Evolutionary conservation across 139 green algal species (phyloP).

Genomic region (Pleodorina starrii): DNA sequence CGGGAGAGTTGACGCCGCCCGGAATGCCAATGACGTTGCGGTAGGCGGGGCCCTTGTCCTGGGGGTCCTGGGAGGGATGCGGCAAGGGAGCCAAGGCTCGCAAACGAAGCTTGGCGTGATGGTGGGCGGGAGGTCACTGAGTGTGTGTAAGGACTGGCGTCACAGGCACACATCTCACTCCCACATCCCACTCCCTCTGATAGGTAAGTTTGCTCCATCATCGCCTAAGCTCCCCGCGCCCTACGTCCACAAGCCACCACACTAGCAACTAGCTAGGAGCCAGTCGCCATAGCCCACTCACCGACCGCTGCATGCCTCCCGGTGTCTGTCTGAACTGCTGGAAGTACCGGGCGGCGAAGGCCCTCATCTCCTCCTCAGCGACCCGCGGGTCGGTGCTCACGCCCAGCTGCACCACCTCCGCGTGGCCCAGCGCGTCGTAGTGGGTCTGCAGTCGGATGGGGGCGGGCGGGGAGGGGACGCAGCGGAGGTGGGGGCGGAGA

Average conservation of each 20-base stretch:
- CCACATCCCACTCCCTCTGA: too few species aligned
- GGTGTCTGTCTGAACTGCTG: conserved; percentile 76
- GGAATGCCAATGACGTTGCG: conserved; percentile 91
- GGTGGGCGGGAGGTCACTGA: too few species aligned
- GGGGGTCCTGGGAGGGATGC: conserved; percentile 72
- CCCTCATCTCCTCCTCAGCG: conserved; percentile 45
- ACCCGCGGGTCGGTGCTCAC: conserved; percentile 41
- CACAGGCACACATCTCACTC: too few species aligned
- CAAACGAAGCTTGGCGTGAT: background rate
- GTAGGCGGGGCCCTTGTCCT: conserved; percentile 82
- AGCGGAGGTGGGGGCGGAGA: background rate
- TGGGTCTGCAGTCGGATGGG: conserved; percentile 58
- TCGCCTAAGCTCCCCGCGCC: too few species aligned
- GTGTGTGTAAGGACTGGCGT: too few species aligned
- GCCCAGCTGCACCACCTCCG: conserved; percentile 82
- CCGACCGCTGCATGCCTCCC: conserved; percentile 57
- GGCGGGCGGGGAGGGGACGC: background rate
- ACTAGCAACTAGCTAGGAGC: too few species aligned
- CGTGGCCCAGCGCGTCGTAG: conserved; percentile 84
- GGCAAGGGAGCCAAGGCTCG: background rate
- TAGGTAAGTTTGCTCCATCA: too few species aligned
- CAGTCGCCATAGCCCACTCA: too few species aligned
- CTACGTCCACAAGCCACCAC: too few species aligned
- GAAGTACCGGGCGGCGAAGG: conserved; percentile 85
- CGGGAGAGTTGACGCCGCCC: conserved; percentile 74